Base-by-base conservation (phyloP, 768 basidiomycete species). In the Leccinum uliginosum region DNA sequence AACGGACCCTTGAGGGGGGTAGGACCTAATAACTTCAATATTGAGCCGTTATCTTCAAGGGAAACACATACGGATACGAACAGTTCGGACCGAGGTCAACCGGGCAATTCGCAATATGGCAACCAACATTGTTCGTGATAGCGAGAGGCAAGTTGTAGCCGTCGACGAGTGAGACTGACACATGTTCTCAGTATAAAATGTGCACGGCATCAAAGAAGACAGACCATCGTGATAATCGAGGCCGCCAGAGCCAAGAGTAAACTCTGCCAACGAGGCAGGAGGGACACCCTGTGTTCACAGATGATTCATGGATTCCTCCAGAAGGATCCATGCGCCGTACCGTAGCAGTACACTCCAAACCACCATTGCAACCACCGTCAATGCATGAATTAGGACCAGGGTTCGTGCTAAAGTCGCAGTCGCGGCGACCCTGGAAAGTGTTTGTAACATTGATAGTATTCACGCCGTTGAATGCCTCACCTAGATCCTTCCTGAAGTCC, bases 331-430 rank as follows among this genome's bases (percentile, higher is more conserved):
- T 3, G 35, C 38, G 34, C 10, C 66, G 51, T 60, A 78, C 79
- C 26, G 83, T 83, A 46, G 81, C 85, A 62, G 80, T 81, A 59
- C 87, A 88, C 11, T 74, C 63, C 9, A 89, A 72, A 35, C 87
- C 87, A 15, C 87, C 87, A 56, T 83, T 85, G 65, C 87, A 89
- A 49, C 85, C 85, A 40, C 87, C 87, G 54, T 78, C 76, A 19
- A 82, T 60, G 60, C 87, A 89, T 14, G 83, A 82, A 60, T 78
- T 83, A 4, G 72, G 73, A 23, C 79, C 83, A 40, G 76, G 76
- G 62, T 78, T 77, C 43, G 59, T 72, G 52, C 69, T 73, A 64
- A 89, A 89, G 69, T 87, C 72, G 60, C 87, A 89, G 63, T 85
- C 69, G 19, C 82, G 80, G 26, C 85, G 79, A 47, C 72, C 77